Base-by-base conservation (phyloP, 2,329 filamentous ascomycete species). In the Rugonectria rugulosa region DNA sequence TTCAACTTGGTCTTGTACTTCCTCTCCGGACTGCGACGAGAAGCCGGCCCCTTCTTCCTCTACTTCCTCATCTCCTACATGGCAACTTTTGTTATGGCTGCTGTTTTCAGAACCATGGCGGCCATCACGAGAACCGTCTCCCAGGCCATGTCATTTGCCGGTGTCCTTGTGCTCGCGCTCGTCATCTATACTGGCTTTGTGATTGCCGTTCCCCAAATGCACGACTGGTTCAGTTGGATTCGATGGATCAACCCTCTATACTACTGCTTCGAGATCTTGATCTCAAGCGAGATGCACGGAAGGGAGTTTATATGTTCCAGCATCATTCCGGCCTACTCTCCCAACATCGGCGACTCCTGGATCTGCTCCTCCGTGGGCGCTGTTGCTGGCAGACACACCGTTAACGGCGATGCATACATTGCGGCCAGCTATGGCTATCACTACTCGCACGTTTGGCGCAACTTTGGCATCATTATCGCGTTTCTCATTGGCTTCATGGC, bases 401-500 rank as follows among this genome's bases (percentile, higher is more conserved):
- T 66, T 5, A 21, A 50, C 2, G 63, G 63, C 2, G 63, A 62
- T 2, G 53, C 55, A 3, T 66, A 54, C 1, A 60, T 66, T 4
- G 54, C 44, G 5, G 46, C 51, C 1, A 43, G 56, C 12, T 66
- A 59, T n/a, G 49, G 72, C 14, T 89, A 89, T 67, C 77, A 73
- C 11, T 81, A 81, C 59, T 75, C 75, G 0, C 81, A 89, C 57
- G 72, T 82, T 4, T 89, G 86, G 86, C n/a, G n/a, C n/a, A 91
- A 91, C 66, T 80, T 90, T 54, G 88, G 88, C 1, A 89, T 92
- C 51, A 69, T 91, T 2, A 68, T 87, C 14, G 88, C 71, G 0
- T 90, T 91, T 70, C 72, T 88, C 46, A 62, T 89, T 24, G 83
- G 80, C 49, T 90, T 91, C 74, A 82, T 87, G 73, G 54, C 72